Evolutionary conservation across 306 rosid species (phyloP).

Genomic region (Gillenia trifoliata): DNA sequence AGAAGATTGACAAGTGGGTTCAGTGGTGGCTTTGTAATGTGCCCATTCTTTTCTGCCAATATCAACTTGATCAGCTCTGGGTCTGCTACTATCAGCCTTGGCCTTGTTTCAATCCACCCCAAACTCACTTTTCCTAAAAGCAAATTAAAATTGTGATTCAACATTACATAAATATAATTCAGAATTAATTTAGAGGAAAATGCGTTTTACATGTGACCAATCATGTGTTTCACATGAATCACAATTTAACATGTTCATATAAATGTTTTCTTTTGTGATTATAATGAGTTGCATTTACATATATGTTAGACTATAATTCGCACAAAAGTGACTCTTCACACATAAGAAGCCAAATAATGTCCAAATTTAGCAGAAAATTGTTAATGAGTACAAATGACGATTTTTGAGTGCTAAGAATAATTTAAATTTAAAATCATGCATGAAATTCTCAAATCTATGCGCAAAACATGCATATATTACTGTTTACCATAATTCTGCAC

Average conservation of each 20-base stretch:
- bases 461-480: background rate
- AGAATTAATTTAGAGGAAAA: no score
- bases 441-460: background rate
- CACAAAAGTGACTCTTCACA: no score
- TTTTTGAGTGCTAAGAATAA: no score
- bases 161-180: background rate
- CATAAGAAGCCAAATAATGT: no score
- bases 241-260: no score
- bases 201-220: no score
- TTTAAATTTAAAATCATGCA: background rate
- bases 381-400: no score
- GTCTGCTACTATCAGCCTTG: constrained; percentile 36
- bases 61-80: constrained; percentile 28
- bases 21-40: constrained; percentile 25
- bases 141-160: background rate
- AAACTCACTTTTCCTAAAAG: constrained; percentile 29
- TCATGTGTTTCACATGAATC: no score
- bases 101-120: constrained; percentile 33
- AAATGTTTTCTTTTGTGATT: no score
- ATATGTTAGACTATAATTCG: no score
- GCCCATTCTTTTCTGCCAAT: constrained; percentile 28
- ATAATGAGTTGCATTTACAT: no score
- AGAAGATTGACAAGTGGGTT: constrained; percentile 37
- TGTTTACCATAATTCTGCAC: constrained; percentile 32
- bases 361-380: no score